Base-by-base conservation (phyloP, 176 grass and related monocot species). In the Zoysia pacifica region DNA sequence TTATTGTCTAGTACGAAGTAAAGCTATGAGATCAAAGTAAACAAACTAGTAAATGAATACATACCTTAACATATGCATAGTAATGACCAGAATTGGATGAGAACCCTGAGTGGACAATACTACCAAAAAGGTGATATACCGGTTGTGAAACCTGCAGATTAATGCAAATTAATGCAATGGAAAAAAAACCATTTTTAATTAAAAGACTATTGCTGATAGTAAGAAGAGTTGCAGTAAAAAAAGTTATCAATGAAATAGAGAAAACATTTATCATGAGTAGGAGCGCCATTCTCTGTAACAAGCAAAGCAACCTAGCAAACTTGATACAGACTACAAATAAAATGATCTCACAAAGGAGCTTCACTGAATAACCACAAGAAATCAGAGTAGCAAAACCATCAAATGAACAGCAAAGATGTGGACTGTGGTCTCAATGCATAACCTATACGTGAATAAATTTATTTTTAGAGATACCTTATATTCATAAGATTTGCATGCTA, bases 61-160 rank as follows among this genome's bases (percentile, higher is more conserved):
- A 64, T 80, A 93, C 97, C 88, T 99, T 99, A 85, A 99, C 91
- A 91, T 99, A 99, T 70, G 97, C 92, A 93, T 99, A 99, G 80
- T 99, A 99, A 70, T 96, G 97, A 79, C 97, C 97, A 80, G 97
- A 93, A 37, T 99, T 93, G 7, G 73, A 86, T 45, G 97, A 99
- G 79, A 87, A 73, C 15, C 97, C 97, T 79, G 93, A 85, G 85
- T 99, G 97, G 46, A 99, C 90, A 68, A 99, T 95, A 73, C 88
- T 88, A 15, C 97, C 93, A 88, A 93, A 95, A 78, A 99, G 93
- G 79, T 85, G 90, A 84, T 99, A 96, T 83, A 88, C 82, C 41
- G 75, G 74, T 15, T 80, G 88, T 48, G 90, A 85, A 89, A 85
- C 90, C 97, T 99, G 82, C 79, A 86, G 50, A 69, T 67, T 52